These are phyloP conservation scores for Cladophialophora chaetospira DNA, from an alignment of 2,329 filamentous ascomycete species.

Conservation along the genomic window DNA sequence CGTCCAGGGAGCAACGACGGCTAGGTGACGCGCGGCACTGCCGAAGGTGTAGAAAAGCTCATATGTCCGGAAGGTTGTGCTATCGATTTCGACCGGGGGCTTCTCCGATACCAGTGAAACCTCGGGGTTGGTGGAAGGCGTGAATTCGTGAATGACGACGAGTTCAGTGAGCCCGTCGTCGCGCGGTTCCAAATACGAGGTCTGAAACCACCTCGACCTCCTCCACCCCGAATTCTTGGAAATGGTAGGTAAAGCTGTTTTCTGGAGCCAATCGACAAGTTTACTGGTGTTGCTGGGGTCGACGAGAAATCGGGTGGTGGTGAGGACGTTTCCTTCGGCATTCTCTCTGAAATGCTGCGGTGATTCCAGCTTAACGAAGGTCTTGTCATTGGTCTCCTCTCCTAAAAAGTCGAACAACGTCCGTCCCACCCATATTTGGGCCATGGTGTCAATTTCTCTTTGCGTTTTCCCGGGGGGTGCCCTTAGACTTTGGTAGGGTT, in stretches of 20 bases:
- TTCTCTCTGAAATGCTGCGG: conserved; percentile 64
- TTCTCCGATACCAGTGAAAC: neutral
- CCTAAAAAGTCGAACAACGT: conserved; percentile 69
- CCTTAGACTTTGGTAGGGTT: conserved; percentile 63
- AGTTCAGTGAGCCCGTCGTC: conserved; percentile 55
- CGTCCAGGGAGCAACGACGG: conserved; percentile 53
- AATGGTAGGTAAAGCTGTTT: conserved; percentile 41
- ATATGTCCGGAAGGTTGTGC: conserved; percentile 63
- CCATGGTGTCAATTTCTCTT: conserved; percentile 63
- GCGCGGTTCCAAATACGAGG: conserved; percentile 61
- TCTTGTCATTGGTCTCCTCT: conserved; percentile 52
- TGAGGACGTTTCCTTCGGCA: conserved; percentile 61
- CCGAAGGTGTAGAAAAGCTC: conserved; percentile 79
- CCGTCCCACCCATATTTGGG: conserved; percentile 68
- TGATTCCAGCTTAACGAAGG: conserved; percentile 53
- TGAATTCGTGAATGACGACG: conserved; percentile 73
- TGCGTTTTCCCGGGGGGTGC: conserved; percentile 56
- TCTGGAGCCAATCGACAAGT: conserved; percentile 5
- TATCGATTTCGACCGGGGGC: conserved; percentile 45
- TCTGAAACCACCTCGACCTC: conserved; percentile 70
- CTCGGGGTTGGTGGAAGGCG: conserved; percentile 63
- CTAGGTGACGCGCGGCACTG: conserved; percentile 68
- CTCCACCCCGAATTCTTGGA: conserved; percentile 76
- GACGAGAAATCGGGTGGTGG: conserved; percentile 62
- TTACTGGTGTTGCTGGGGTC: conserved; percentile 24